phyloP scores from a whole-genome alignment of 257 asterid species.

The Jaltomata sinuosa region DNA sequence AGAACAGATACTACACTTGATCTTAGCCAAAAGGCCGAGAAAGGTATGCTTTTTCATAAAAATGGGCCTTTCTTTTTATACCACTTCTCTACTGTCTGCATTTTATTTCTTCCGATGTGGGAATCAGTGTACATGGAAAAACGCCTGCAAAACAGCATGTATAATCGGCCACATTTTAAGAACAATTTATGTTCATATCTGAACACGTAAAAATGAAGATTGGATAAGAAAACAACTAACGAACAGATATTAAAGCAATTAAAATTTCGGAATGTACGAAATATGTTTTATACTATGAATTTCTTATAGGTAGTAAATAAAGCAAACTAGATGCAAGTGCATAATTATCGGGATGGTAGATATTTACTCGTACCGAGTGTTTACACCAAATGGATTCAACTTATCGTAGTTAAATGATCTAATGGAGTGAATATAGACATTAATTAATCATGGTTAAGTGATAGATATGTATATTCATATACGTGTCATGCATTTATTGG shows the following conservation, averaged over 20 bases:
- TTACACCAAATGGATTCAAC: no score
- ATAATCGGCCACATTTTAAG: not conserved
- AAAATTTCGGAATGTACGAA: not conserved
- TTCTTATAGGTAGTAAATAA: not conserved
- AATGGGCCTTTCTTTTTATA: not conserved
- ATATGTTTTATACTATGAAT: no score
- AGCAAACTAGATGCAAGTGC: not conserved
- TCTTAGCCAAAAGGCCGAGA: constrained; percentile 42
- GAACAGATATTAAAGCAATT: not conserved
- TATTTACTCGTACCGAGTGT: no score
- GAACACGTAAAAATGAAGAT: not conserved
- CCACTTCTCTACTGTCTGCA: not conserved
- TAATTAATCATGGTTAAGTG: no score
- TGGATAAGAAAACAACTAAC: not conserved
- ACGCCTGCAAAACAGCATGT: not conserved
- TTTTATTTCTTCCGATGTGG: not conserved
- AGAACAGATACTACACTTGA: not conserved
- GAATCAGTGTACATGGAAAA: not conserved
- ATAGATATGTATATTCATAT: no score
- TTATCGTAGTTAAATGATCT: no score
- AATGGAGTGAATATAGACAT: no score
- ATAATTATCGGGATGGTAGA: no score
- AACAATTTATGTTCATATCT: not conserved
- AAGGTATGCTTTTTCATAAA: constrained; percentile 25
- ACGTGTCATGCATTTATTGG: no score